Percentiles rank a stretch among this genome's conserved stretches.
Conservation (phyloP, 2,329 filamentous ascomycete species). For the Penicillium sp. region DNA sequence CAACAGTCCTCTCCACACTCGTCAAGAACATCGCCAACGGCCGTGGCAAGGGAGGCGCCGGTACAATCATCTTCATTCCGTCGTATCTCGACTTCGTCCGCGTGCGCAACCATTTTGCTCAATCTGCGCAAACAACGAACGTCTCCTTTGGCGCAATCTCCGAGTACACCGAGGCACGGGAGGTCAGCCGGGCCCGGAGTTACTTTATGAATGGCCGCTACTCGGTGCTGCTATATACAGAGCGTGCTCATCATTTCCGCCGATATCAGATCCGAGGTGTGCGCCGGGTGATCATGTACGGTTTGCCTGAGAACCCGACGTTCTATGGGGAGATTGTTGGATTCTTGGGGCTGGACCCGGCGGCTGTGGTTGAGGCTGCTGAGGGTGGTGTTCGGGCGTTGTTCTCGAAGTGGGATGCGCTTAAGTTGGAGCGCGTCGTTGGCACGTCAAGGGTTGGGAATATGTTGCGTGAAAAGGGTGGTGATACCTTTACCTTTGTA, state of each 20-base stretch:
- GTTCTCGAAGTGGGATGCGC: slow-evolving; percentile 86
- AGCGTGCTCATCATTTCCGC: slow-evolving; percentile 94
- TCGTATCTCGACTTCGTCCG: slow-evolving; percentile 95
- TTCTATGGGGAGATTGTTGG: slow-evolving; percentile 49
- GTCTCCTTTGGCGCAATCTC: slow-evolving; percentile 79
- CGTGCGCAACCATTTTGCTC: slow-evolving; percentile 88
- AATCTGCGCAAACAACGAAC: slow-evolving; percentile 58
- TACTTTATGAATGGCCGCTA: slow-evolving; percentile 85
- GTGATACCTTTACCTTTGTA: slow-evolving; percentile 94
- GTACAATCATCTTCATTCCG: slow-evolving; percentile 85
- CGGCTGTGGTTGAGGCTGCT: slow-evolving; percentile 58
- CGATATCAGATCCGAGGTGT: slow-evolving; percentile 83
- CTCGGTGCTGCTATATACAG: slow-evolving; percentile 83
- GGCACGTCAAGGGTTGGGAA: slow-evolving; percentile 77
- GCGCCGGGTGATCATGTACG: slow-evolving; percentile 83
- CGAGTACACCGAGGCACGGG: slow-evolving; percentile 79
- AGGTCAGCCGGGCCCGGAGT: slow-evolving; percentile 79
- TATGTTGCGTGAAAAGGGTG: slow-evolving; percentile 78
- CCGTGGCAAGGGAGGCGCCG: slow-evolving; percentile 55
- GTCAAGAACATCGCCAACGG: slow-evolving; percentile 56
- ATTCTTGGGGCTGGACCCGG: slow-evolving; percentile 41
- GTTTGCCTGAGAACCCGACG: slow-evolving; percentile 78
- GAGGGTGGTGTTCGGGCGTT: slow-evolving; percentile 59
- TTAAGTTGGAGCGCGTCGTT: slow-evolving; percentile 86
- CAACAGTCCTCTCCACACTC: slow-evolving; percentile 74